Evolutionary conservation across 345 rosid genomes (phyloP), one percentile per base, ranked within the genome.

Genomic region (Hibiscus mutabilis): DNA sequence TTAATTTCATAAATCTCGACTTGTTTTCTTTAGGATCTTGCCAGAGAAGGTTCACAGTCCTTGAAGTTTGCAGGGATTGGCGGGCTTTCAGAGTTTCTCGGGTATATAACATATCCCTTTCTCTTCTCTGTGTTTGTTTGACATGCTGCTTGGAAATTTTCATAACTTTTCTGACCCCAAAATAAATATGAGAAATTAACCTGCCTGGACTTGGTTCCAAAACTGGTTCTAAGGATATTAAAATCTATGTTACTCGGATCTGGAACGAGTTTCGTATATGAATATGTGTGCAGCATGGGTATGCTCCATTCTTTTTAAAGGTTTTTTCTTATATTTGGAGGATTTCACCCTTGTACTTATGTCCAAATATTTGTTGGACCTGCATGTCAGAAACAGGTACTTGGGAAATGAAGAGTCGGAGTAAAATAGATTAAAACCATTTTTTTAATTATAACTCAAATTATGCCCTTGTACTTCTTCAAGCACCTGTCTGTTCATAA

Each of bases 11-110:
- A 68, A 18, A 33, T 63, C 60, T 66, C 37, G 13, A 66, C 63
- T 64, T 71, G 11, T 55, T 49, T 75, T 79, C 64, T 70, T 33
- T 75, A 89, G 98, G 98, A 93, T 86, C 91, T 93, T 65, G 81
- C 70, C 49, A 75, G 84, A 66, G 98, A 91, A 84, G 98, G 98
- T 74, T 77, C 85, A 62, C 88, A 82, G 64, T 92, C 97, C 33
- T 76, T 89, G 73, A 91, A 84, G 79, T 83, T 93, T 77, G 94
- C 98, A 67, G 96, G 98, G 59, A 87, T 91, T 72, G 98, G 91
- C 1, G 96, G 97, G 14, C 63, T 91, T 76, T 93, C 97, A 24
- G 98, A 88, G 79, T 91, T 93, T 81, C 94, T 89, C 35, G 97
- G 97, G 97, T 88, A 89, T 19, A 51, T 58, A 27, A 25, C 12